Evolutionary conservation across 148 eudicot species (phyloP), one percentile per base, ranked within the genome.

Genomic region (Rhododendron simsii): DNA sequence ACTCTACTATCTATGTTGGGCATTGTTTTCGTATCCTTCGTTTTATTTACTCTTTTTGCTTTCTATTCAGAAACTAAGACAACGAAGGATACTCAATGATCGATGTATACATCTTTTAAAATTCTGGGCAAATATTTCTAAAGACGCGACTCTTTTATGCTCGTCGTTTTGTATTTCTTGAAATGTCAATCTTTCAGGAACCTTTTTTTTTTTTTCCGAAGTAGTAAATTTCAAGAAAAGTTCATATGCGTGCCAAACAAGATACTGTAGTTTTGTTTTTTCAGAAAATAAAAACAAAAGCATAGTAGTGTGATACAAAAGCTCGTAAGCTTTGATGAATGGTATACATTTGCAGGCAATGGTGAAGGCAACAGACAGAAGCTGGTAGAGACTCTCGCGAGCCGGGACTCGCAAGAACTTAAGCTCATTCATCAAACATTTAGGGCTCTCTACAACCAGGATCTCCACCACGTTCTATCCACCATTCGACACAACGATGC

Each of bases 341-440:
- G 30, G 53, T 0, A 12, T 45, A 23, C 33, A 5, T 79, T 44
- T 79, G 14, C 81, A 79, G 81, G 81, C 37, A 45, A 79, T 47
- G 55, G 55, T 79, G 81, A 48, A 79, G 81, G 16, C 81, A 79
- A 47, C 57, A 79, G 21, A n/a, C 57, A 47, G 12, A 79, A 79
- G 55, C 81, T 79, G 13, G 81, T 47, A 47, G 81, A 79, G 35
- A 48, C n/a, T 47, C 57, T 79, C 81, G n/a, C 55, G 21, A 44
- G 81, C 12, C 53, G 55, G 7, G 55, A 79, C 81, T n/a, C 33
- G 9, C 81, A 79, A 47, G 81, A 44, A 79, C 81, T 79, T 23
- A 79, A 47, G 20, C 57, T n/a, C 23, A 45, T 79, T 47, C 81
- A 50, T 28, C 81, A n/a, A 79, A 45, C 81, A 23, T 79, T 44